phyloP scores from a whole-genome alignment of 352 stramenopile species.

The Phytopythium mirpurense region DNA sequence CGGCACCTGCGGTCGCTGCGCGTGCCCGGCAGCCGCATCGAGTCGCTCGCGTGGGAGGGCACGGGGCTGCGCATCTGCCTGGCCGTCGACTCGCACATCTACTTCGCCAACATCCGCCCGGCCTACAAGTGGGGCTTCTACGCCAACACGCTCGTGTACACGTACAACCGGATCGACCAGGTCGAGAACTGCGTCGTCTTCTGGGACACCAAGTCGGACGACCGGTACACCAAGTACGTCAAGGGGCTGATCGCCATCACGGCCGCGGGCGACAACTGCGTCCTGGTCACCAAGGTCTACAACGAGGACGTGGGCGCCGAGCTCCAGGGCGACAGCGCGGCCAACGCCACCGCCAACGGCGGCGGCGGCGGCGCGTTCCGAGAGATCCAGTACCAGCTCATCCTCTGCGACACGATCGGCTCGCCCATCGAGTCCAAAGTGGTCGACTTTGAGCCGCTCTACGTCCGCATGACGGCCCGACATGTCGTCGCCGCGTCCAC shows the following conservation, averaged over 20 bases:
- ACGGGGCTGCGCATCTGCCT: constrained; percentile 88
- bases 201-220: constrained; percentile 88
- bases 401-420: constrained; percentile 84
- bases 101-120: constrained; percentile 93
- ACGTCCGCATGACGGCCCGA: constrained; percentile 82
- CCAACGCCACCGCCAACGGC: constrained; percentile 9
- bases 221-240: constrained; percentile 85
- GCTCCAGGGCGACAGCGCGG: constrained; percentile 14
- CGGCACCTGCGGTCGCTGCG: constrained; percentile 81
- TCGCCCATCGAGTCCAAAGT: constrained; percentile 83
- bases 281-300: constrained; percentile 80
- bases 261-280: constrained; percentile 80
- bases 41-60: constrained; percentile 90
- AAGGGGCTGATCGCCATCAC: constrained; percentile 75
- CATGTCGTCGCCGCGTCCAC: constrained; percentile 78
- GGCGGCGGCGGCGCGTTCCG: constrained; percentile 27
- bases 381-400: constrained; percentile 78
- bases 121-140: constrained; percentile 92
- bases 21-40: constrained; percentile 84
- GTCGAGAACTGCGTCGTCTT: constrained; percentile 89
- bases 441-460: constrained; percentile 81
- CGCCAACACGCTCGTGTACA: constrained; percentile 87
- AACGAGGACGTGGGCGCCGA: constrained; percentile 58
- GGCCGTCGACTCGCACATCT: constrained; percentile 93
- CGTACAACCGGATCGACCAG: constrained; percentile 86